Evolutionary conservation across 352 stramenopile genomes (phyloP).

Genomic region (Phytophthora tentaculata): DNA sequence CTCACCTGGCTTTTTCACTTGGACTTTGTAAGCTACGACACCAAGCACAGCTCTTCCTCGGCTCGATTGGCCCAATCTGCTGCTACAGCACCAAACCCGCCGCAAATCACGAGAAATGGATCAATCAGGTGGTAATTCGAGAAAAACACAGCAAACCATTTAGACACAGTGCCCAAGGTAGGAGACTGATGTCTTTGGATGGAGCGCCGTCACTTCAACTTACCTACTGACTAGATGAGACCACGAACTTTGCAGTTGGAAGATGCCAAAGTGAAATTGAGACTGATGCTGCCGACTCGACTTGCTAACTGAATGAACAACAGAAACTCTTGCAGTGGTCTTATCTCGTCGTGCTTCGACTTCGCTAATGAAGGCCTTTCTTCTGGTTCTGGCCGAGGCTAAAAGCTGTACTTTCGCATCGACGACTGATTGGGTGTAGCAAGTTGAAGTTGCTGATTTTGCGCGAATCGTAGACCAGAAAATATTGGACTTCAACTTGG

Average conservation of each 20-base stretch:
- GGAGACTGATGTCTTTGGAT: conserved; percentile 10
- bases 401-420: conserved; percentile 34
- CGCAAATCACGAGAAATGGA: conserved; percentile 33
- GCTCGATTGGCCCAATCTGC: conserved; percentile 19
- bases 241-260: background rate
- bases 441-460: conserved; percentile 52
- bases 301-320: conserved; percentile 9
- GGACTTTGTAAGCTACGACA: conserved; percentile 34
- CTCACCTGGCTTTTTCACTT: conserved; percentile 31
- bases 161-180: conserved; percentile 11
- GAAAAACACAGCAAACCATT: conserved; percentile 15
- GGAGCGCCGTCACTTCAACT: conserved; percentile 24
- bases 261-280: conserved; percentile 28
- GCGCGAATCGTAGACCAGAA: conserved; percentile 22
- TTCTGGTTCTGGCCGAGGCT: conserved; percentile 39
- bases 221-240: conserved; percentile 17
- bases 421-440: conserved; percentile 2
- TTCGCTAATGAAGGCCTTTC: conserved; percentile 28
- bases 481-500: conserved; percentile 39
- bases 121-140: conserved; percentile 35
- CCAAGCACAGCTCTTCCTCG: conserved; percentile 7
- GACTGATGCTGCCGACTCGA: background rate
- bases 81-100: conserved; percentile 33
- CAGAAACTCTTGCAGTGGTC: conserved; percentile 5
- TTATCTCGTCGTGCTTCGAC: conserved; percentile 26